Evolutionary conservation across 176 grass and related monocot species (phyloP).

Genomic region (Ampelocalamus luodianensis): DNA sequence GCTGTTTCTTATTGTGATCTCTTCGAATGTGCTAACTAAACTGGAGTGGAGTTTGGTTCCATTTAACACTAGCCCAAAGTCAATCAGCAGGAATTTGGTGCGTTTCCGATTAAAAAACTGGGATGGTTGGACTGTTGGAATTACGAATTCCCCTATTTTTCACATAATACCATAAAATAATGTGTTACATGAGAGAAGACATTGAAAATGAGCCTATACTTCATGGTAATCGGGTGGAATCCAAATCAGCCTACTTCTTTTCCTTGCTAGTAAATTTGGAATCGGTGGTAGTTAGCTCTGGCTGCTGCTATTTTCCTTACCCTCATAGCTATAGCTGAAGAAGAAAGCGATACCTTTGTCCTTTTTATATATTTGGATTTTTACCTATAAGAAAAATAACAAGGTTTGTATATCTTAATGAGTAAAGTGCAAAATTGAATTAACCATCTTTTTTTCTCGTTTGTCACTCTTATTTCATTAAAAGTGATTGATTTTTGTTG

Average conservation of each 20-base stretch:
- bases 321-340: background rate
- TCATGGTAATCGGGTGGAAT: background rate
- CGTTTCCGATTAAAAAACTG: background rate
- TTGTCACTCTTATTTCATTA: background rate
- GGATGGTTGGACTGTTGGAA: background rate
- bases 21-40: background rate
- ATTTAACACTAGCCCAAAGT: conserved; percentile 1
- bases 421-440: background rate
- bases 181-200: conserved; percentile 6
- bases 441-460: background rate
- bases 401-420: conserved; percentile 16
- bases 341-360: background rate
- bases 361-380: background rate
- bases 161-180: conserved; percentile 1
- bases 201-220: conserved; percentile 1
- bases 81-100: background rate
- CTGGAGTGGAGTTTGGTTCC: background rate
- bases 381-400: background rate
- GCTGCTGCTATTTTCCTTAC: background rate
- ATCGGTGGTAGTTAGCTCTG: background rate
- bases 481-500: background rate
- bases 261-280: conserved; percentile 8
- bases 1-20: background rate
- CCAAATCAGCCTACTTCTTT: background rate
- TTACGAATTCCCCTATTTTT: conserved; percentile 1